These are phyloP conservation scores for Caloboletus firmus DNA, from an alignment of 1,284 basidiomycete genomes.

Conservation along the genomic window DNA sequence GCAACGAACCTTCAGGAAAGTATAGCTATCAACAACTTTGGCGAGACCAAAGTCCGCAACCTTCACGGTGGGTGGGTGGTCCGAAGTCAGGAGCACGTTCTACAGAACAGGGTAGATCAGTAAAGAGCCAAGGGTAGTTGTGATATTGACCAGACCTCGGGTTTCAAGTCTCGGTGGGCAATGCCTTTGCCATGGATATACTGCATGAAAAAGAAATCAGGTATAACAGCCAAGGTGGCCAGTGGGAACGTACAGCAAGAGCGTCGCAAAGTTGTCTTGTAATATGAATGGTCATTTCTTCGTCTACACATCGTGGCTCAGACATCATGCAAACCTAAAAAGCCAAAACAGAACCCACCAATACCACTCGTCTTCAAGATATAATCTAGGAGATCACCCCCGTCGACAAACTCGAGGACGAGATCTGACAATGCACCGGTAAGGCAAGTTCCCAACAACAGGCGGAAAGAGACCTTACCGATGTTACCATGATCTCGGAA, in stretches of 20 bases:
- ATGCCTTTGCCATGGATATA: slow-evolving; percentile 77
- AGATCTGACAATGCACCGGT: slow-evolving; percentile 48
- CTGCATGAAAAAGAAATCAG: slow-evolving; percentile 38
- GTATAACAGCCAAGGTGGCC: not conserved
- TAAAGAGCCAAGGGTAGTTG: not conserved
- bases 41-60: slow-evolving; percentile 94
- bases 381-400: slow-evolving; percentile 86
- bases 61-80: slow-evolving; percentile 67
- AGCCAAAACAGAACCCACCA: slow-evolving; percentile 43
- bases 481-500: slow-evolving; percentile 71
- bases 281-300: slow-evolving; percentile 57
- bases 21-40: slow-evolving; percentile 77
- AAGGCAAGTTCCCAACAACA: not conserved
- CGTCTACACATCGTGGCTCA: slow-evolving; percentile 43
- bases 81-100: slow-evolving; percentile 74
- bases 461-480: slow-evolving; percentile 44
- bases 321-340: not conserved
- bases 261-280: slow-evolving; percentile 77
- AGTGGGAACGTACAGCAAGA: slow-evolving; percentile 49
- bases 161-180: slow-evolving; percentile 90
- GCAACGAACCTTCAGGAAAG: slow-evolving; percentile 61
- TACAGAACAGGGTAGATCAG: slow-evolving; percentile 25
- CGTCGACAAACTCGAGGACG: slow-evolving; percentile 78
- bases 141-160: slow-evolving; percentile 54
- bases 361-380: slow-evolving; percentile 63